A percentile compares a stretch with the other conserved stretches of the same genome.
These are phyloP conservation scores for Termitomyces sp. DNA, from an alignment of 768 basidiomycete species.

Conservation along the genomic window DNA sequence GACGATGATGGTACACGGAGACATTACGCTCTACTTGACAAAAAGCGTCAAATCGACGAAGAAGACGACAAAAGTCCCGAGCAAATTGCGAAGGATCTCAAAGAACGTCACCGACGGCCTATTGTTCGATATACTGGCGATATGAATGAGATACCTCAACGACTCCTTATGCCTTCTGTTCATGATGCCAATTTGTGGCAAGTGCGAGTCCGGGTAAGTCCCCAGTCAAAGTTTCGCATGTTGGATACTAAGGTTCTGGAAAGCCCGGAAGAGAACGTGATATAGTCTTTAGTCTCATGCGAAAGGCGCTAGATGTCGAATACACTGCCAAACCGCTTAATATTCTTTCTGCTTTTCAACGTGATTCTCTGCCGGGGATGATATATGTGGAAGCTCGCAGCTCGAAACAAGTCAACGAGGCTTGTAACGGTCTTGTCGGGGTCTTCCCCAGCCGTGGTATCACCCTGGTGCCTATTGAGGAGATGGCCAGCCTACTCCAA, in stretches of 20 bases:
- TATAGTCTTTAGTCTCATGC: conserved; percentile 90
- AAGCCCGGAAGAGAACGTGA: conserved; percentile 91
- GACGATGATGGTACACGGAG: conserved; percentile 54
- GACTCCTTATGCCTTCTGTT: conserved; percentile 93
- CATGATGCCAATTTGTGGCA: conserved; percentile 97
- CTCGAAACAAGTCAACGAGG: conserved; percentile 78
- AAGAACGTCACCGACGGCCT: conserved; percentile 69
- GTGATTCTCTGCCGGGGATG: conserved; percentile 92
- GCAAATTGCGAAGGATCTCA: conserved; percentile 78
- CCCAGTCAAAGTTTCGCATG: background rate
- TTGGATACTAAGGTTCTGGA: background rate
- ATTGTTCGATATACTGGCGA: conserved; percentile 82
- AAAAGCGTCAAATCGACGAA: conserved; percentile 61
- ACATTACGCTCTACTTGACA: conserved; percentile 66
- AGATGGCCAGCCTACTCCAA: conserved; percentile 94
- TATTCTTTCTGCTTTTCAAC: conserved; percentile 93
- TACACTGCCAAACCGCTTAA: conserved; percentile 71
- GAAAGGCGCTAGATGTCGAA: conserved; percentile 85
- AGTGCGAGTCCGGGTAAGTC: conserved; percentile 80
- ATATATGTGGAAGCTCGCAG: conserved; percentile 95
- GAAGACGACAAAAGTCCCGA: conserved; percentile 76
- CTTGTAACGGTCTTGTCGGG: conserved; percentile 87
- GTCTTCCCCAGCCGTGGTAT: conserved; percentile 83
- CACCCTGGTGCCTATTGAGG: conserved; percentile 87
- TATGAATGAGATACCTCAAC: conserved; percentile 89